Base-by-base conservation (phyloP, 2,329 filamentous ascomycete genomes). In the Zalaria obscura region DNA sequence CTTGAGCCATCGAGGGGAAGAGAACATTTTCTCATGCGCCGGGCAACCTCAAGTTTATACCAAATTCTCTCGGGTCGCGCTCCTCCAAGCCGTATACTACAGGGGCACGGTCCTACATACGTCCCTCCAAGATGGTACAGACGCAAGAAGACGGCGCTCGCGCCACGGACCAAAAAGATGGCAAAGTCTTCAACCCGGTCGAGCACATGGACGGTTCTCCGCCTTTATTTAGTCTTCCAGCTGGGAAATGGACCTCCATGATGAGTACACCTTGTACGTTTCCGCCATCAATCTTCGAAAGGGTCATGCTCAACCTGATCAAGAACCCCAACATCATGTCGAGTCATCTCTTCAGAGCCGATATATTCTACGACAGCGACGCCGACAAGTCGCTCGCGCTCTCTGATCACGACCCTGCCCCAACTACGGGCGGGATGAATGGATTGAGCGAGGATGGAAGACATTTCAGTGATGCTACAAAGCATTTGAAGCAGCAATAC, bases 281-380 rank as follows among this genome's bases (percentile, higher is more conserved):
- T 55, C 62, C 70, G 10, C 70, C 77, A 1, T 65, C 70, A 27
- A 65, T 76, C 41, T 89, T 87, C 56, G 62, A 68, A 45, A 60
- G 69, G 34, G 78, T 83, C 39, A 83, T 86, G 76, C 62, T 76
- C 50, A 85, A 88, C 52, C 66, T 88, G 43, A 73, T 89, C 48
- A 73, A 72, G 50, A 88, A 89, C 52, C 84, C 84, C 1, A 89
- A 91, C 49, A 68, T 86, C 59, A 86, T 85, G 48, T 83, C 82
- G 0, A 77, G 72, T 10, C 83, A 81, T 70, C 68, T 91, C 1
- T 84, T 87, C 52, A 75, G 84, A 27, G 84, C 83, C 37, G 83
- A 91, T 52, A 77, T 89, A 26, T 68, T 83, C 26, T 70, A 75
- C 44, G 72, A 79, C 48, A 64, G 61, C 45, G 57, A 64, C 43